These are phyloP conservation scores for Ustilago hordei DNA, from an alignment of 1,284 basidiomycete species.

Conservation along the genomic window DNA sequence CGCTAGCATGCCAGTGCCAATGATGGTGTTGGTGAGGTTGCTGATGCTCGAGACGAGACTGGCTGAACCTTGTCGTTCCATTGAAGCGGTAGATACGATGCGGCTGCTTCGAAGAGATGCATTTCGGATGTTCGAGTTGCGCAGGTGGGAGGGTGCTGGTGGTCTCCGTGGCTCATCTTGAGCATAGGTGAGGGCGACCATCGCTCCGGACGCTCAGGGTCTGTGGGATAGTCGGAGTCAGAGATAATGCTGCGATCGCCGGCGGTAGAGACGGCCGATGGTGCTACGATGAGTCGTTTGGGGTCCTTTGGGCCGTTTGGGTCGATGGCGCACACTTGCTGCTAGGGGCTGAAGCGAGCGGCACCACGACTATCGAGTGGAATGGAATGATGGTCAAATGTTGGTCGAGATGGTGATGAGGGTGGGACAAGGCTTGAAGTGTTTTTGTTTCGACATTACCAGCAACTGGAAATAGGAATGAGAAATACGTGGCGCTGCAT, in stretches of 20 bases:
- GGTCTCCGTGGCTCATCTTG: slow-evolving; percentile 29
- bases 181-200: slow-evolving; percentile 38
- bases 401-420: slow-evolving; percentile 7
- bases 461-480: not conserved
- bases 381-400: not conserved
- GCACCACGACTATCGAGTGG: slow-evolving; percentile 1
- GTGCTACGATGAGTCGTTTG: not conserved
- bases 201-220: not conserved
- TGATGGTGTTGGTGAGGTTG: slow-evolving; percentile 69
- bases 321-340: not conserved
- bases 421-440: not conserved
- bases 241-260: not conserved
- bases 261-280: not conserved
- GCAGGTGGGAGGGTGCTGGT: slow-evolving; percentile 8
- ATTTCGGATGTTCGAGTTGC: slow-evolving; percentile 7
- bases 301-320: too few species aligned
- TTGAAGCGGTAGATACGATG: slow-evolving; percentile 42
- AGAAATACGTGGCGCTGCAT: not conserved
- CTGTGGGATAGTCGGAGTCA: too few species aligned
- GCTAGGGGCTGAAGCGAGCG: not conserved
- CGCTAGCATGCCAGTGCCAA: slow-evolving; percentile 68
- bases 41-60: slow-evolving; percentile 62
- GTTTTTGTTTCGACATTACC: not conserved
- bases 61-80: slow-evolving; percentile 38
- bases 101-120: slow-evolving; percentile 15